Evolutionary conservation across 129 eudicot genomes (phyloP).

Genomic region (Glebionis coronaria): DNA sequence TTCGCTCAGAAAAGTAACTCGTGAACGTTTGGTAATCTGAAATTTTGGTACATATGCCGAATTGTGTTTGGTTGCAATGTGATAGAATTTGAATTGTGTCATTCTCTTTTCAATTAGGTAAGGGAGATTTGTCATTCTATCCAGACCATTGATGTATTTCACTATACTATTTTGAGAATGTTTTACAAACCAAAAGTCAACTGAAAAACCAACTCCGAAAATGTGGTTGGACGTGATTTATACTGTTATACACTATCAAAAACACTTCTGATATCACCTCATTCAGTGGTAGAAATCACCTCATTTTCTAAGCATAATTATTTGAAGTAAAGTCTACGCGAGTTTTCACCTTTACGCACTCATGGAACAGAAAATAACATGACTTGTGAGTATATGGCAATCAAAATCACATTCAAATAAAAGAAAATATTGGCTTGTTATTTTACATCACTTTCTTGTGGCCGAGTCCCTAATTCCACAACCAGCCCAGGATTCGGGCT

Average conservation of each 20-base stretch:
- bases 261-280: too few relatives aligned
- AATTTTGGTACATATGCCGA: not conserved
- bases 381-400: not conserved
- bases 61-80: not conserved
- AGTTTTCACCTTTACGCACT: not conserved
- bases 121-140: not conserved
- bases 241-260: too few relatives aligned
- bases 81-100: not conserved
- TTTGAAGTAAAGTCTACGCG: too few relatives aligned
- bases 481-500: slow-evolving; percentile 14
- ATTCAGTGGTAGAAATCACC: too few relatives aligned
- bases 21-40: too few relatives aligned
- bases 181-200: too few relatives aligned
- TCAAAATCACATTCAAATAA: slow-evolving; percentile 15
- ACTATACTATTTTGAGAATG: too few relatives aligned
- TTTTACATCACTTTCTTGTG: slow-evolving; percentile 36
- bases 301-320: too few relatives aligned
- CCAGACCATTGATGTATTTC: not conserved
- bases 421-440: slow-evolving; percentile 3
- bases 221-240: too few relatives aligned
- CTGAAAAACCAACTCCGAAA: too few relatives aligned
- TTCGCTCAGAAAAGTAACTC: too few relatives aligned
- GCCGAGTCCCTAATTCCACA: slow-evolving; percentile 39
- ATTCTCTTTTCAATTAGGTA: not conserved
- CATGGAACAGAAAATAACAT: not conserved